Percentiles rank a stretch among this genome's conserved stretches.
Conservation (phyloP, 139 green algal genomes). For the Haematococcus sp. region DNA sequence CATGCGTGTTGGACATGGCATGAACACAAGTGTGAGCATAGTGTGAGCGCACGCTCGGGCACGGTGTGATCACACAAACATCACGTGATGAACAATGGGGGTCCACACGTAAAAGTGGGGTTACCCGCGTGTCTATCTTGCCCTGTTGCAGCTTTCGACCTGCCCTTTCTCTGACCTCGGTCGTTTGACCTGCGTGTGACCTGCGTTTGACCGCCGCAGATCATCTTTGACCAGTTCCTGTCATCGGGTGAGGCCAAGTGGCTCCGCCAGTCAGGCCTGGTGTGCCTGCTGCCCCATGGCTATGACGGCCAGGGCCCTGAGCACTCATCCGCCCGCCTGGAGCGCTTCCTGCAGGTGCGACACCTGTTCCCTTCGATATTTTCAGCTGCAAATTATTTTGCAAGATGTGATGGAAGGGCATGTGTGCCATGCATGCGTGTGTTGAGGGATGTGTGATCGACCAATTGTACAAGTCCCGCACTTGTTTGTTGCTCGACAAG, state of each 20-base stretch:
- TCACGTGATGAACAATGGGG: no score
- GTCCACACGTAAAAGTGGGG: no score
- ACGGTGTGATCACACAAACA: background rate
- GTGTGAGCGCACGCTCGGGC: background rate
- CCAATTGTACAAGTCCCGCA: background rate
- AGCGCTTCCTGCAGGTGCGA: constrained; percentile 87
- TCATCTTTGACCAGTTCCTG: constrained; percentile 97
- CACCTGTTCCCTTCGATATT: background rate
- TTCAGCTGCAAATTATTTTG: background rate
- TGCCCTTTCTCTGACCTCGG: background rate
- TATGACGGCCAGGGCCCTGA: constrained; percentile 98
- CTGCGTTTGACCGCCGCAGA: no score
- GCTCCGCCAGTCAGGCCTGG: constrained; percentile 82
- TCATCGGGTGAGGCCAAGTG: constrained; percentile 93
- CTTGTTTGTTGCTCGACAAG: no score
- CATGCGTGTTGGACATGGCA: background rate
- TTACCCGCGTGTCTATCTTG: no score
- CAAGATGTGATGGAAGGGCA: constrained; percentile 1
- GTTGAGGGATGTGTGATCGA: background rate
- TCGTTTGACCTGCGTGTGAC: no score
- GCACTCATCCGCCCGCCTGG: constrained; percentile 85
- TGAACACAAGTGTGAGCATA: background rate
- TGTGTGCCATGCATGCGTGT: background rate
- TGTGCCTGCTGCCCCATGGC: constrained; percentile 92
- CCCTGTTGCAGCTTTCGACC: background rate